Base-by-base conservation (phyloP, 2,329 filamentous ascomycete genomes). In the Incumbomyces lentus region DNA sequence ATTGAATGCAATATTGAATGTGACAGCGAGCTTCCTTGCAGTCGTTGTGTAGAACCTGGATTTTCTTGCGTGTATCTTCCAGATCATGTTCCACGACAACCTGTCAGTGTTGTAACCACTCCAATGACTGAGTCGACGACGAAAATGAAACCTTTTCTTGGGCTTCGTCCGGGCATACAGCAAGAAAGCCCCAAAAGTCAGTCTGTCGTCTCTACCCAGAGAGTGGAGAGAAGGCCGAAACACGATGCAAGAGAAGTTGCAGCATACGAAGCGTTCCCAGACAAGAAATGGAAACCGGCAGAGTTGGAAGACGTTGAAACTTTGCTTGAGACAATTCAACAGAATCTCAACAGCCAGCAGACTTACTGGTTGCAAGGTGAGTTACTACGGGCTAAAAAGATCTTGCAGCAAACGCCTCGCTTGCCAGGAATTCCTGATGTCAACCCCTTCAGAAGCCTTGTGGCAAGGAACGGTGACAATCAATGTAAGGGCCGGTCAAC, bases 21-120 rank as follows among this genome's bases (percentile, higher is more conserved):
- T 38, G 34, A 45, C 33, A 22, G 42, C 13, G 19, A 38, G 12
- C 16, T 30, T 19, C 42, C 42, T 14, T 45, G 42, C 26, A 38
- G 31, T 30, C 34, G 34, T 37, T 45, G 42, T 37, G n/a, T 12
- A 13, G 31, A 22, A 22, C 34, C 34, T 11, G 42, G 42, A 29
- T 38, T 38, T 26, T 22, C 26, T 29, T 45, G 42, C 13, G 14
- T 36, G 3, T 45, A 26, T 26, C 22, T 26, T 8, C 22, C 22
- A 26, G 22, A 26, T 26, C 22, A 8, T 8, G 22, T 26, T 26
- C 8, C 22, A 26, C 4, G 4, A 5, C 22, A 4, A 26, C 22
- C 8, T 26, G 22, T 26, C 22, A 26, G 22, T 8, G 5, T 5
- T 26, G 8, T 8, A 8, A 26, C 22, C 4, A 26, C 22, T 26